Evolutionary conservation across 2,329 filamentous ascomycete genomes (phyloP), one percentile per base, ranked within the genome.

Genomic region (Gaeumannomyces tritici): DNA sequence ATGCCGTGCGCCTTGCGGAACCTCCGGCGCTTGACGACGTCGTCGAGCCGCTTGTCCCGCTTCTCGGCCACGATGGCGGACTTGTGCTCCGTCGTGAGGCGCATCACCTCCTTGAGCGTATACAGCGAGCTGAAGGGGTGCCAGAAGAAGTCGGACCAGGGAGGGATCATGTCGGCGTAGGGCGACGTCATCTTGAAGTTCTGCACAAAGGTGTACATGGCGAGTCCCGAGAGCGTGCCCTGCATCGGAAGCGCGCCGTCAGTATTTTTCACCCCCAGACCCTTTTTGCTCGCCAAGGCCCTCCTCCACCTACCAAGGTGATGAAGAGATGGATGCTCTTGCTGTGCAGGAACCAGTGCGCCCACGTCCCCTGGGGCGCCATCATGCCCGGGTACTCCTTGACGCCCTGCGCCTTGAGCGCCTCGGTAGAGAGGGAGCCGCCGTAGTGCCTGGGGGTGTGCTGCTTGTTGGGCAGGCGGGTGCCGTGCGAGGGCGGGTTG

Each of bases 301-400:
- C 9, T 7, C 42, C 42, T 8, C 9, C 31, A 8, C 83, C 64
- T 80, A 96, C 91, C 79, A 97, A 81, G 2, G 90, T 90, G 72
- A 99, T 93, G 73, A 84, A 89, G 31, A 91, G 74, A 75, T 99
- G 93, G 63, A 98, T 84, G 62, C 78, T 77, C 64, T 83, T 83
- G 73, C 85, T 93, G 67, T 90, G 87, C 72, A 96, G 80, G 74
- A 98, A 93, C 84, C 89, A 93, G 74, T 93, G 84, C 76, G 90
- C 83, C 75, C 91, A 91, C 0, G 89, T 90, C 7, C 91, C 91
- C 71, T 89, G 81, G 0, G 92, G 87, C 58, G 93, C 89, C 81
- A 96, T 92, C 83, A 96, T 87, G 69, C 93, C 88, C 1, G 95
- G 95, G 73, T 98, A 98, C 66, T 89, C 80, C 73, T 84, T 89